Evolutionary conservation across 2,329 filamentous ascomycete species (phyloP), one percentile per base, ranked within the genome.

Genomic region (Fusarium tuaranense): DNA sequence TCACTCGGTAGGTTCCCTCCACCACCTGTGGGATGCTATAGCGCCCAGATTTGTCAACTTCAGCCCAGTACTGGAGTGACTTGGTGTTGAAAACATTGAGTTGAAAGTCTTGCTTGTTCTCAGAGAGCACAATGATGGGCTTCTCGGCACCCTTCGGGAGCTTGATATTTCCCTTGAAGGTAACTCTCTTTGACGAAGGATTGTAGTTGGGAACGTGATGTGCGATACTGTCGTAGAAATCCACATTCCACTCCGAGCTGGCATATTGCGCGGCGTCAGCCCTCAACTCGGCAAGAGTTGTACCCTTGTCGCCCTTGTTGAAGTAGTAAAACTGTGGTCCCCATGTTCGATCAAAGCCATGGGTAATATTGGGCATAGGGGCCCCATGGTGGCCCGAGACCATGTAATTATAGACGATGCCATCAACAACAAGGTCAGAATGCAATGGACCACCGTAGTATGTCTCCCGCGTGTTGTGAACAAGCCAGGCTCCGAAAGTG

Each of bases 281-380:
- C 20, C 74, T 20, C 5, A 76, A 18, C 0, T 76, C 74, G 0
- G 59, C 57, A 1, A 76, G 1, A 0, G 51, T 46, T 0, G 73
- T n/a, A 1, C 65, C 68, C 4, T 63, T 57, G 1, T 57, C 30
- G 12, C 75, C 78, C 2, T 70, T 77, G 80, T 91, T 92, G 82
- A 92, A 92, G 75, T 91, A 85, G 73, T 88, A 92, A 72, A 87
- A 91, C 76, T 89, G 87, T 55, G 90, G 90, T 0, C 90, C 90
- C 76, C 91, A 92, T 0, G 90, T 92, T 1, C 90, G 85, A 72
- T 92, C 90, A 70, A 92, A 92, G 0, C 90, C 90, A 73, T 90
- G 80, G 0, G 88, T 90, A 75, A 92, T 91, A 70, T 92, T 91
- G 10, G 90, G 90, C 30, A 88, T 89, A 5, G 88, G 87, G 55